Percentiles rank a stretch among this genome's conserved stretches.
phyloP scores from a whole-genome alignment of 2,329 filamentous ascomycete species.

The Colletotrichum sp. region DNA sequence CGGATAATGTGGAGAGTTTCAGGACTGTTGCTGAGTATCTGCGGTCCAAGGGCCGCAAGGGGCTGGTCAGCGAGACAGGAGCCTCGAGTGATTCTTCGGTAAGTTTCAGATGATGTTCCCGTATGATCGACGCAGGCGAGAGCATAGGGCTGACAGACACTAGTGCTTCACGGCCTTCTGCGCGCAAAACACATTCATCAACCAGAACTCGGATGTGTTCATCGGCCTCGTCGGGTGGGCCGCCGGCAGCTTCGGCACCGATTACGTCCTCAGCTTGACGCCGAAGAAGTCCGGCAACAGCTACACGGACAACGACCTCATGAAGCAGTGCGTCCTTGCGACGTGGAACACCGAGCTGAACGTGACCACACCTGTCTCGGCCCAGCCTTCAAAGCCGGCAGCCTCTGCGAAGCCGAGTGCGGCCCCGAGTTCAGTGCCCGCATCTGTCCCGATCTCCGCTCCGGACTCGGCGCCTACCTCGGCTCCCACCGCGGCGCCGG shows the following conservation, averaged over 20 bases:
- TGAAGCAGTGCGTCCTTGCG: slow-evolving; percentile 47
- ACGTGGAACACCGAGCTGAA: slow-evolving; percentile 14
- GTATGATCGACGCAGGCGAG: too few species aligned
- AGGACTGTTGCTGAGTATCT: slow-evolving; percentile 51
- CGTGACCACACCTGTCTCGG: neutral
- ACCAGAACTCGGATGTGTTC: slow-evolving; percentile 51
- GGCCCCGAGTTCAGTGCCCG: neutral
- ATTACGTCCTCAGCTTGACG: slow-evolving; percentile 49
- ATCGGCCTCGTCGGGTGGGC: slow-evolving; percentile 52
- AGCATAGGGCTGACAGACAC: neutral
- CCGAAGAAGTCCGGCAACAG: slow-evolving; percentile 36
- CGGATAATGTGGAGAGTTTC: slow-evolving; percentile 57
- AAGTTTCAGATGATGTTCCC: slow-evolving; percentile 19
- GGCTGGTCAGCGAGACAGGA: slow-evolving; percentile 59
- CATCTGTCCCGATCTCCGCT: neutral
- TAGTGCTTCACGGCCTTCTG: slow-evolving; percentile 50
- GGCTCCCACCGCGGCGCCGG: neutral
- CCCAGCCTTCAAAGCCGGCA: neutral
- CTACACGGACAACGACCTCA: slow-evolving; percentile 44
- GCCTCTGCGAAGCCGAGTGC: neutral
- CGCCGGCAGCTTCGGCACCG: slow-evolving; percentile 47
- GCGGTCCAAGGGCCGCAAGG: slow-evolving; percentile 50
- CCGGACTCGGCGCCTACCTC: neutral
- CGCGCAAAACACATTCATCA: slow-evolving; percentile 51
- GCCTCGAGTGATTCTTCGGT: slow-evolving; percentile 47